A percentile compares a stretch with the other conserved stretches of the same genome.
phyloP scores from a whole-genome alignment of 2,329 filamentous ascomycete species.

The Phymatotrichopsis omnivora region DNA sequence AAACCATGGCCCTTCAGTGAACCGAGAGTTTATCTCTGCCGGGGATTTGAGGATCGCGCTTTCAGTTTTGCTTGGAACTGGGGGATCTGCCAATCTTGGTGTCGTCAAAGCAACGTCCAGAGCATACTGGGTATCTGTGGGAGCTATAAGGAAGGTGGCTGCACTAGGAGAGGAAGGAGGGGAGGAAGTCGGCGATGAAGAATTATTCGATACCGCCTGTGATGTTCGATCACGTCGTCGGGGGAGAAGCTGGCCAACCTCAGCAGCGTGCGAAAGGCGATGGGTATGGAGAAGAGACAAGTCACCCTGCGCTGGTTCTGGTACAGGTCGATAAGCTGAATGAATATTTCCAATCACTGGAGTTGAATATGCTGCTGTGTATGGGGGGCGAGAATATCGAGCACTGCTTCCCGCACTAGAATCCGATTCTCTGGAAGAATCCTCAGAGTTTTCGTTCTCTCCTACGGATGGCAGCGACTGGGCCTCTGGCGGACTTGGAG shows the following conservation, averaged over 20 bases:
- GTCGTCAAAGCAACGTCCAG: constrained; percentile 22
- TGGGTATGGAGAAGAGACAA: constrained; percentile 28
- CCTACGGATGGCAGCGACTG: constrained; percentile 20
- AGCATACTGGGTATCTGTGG: constrained; percentile 21
- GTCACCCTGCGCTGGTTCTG: constrained; percentile 21
- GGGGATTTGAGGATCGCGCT: not conserved
- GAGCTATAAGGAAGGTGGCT: too few species aligned
- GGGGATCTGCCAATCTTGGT: constrained; percentile 8
- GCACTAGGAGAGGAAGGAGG: constrained; percentile 7
- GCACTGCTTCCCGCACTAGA: constrained; percentile 15
- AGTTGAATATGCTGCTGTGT: constrained; percentile 19
- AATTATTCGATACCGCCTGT: constrained; percentile 2
- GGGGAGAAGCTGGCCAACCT: constrained; percentile 29
- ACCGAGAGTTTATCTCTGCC: constrained; percentile 4
- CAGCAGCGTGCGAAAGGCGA: constrained; percentile 29
- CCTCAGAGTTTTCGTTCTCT: constrained; percentile 24
- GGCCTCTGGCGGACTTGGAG: constrained; percentile 27
- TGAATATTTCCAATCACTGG: constrained; percentile 16
- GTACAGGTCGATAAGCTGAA: constrained; percentile 4
- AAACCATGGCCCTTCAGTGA: constrained; percentile 8
- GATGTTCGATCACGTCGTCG: constrained; percentile 16
- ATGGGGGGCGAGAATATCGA: constrained; percentile 9
- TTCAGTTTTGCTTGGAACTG: constrained; percentile 2
- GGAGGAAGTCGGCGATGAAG: not conserved
- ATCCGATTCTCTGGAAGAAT: constrained; percentile 24